These are phyloP conservation scores for Verbena officinalis DNA, from an alignment of 257 asterid genomes.

Conservation along the genomic window DNA sequence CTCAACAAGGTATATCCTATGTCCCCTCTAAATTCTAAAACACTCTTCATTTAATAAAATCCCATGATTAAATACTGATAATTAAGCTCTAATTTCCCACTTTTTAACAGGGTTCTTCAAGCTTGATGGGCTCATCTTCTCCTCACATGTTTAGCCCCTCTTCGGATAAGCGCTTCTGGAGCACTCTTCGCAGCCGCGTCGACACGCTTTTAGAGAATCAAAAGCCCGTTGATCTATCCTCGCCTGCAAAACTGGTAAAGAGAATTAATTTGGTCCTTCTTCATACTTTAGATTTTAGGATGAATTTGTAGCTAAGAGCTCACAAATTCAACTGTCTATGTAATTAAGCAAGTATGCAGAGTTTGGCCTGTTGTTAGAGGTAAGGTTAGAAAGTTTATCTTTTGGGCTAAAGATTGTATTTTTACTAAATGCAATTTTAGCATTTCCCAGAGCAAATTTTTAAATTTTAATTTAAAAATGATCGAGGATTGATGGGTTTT, in stretches of 20 bases:
- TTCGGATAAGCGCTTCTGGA: slow-evolving; percentile 85
- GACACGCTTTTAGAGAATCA: slow-evolving; percentile 68
- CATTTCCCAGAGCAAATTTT: no score
- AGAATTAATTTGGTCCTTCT: slow-evolving; percentile 1
- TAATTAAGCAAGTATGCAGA: no score
- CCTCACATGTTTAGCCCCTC: slow-evolving; percentile 61
- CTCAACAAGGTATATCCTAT: slow-evolving; percentile 48
- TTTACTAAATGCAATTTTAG: no score
- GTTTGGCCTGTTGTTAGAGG: no score
- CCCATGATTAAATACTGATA: not conserved
- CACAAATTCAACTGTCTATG: not conserved
- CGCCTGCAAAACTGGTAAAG: slow-evolving; percentile 35
- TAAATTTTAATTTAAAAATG: not conserved
- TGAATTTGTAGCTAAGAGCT: not conserved
- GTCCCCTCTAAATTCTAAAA: slow-evolving; percentile 13
- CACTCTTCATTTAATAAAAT: slow-evolving; percentile 32
- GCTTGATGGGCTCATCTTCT: slow-evolving; percentile 48
- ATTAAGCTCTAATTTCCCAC: slow-evolving; percentile 4
- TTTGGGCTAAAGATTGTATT: no score
- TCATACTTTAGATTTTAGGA: not conserved
- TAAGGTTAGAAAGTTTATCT: no score
- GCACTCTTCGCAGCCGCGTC: slow-evolving; percentile 68
- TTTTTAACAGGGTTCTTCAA: slow-evolving; percentile 47
- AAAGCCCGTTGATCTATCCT: slow-evolving; percentile 37
- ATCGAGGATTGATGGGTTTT: slow-evolving; percentile 12